Evolutionary conservation across 495 filamentous ascomycete species (phyloP), one percentile per base, ranked within the genome.

Genomic region (Aspergillus mulundensis): DNA sequence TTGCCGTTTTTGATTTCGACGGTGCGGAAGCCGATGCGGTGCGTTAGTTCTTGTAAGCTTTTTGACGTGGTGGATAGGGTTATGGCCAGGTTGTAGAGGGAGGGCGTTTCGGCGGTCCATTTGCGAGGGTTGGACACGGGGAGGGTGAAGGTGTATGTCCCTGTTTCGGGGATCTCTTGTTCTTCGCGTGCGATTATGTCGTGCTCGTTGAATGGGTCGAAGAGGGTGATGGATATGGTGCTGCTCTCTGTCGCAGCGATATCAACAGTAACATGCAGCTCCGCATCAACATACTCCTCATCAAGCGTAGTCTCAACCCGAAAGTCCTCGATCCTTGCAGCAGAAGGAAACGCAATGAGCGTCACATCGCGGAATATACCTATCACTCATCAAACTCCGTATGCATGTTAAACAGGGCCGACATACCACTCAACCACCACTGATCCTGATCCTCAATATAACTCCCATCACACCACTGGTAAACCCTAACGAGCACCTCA

Each of bases 311-410:
- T 82, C 20, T 73, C 66, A 14, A 84, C 66, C 48, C 77, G 77
- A 47, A 83, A 78, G 53, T 88, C 83, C 50, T 87, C 79, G 36
- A 89, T 77, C 5, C 78, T 73, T 16, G 69, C 70, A 6, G 67
- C 56, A 1, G 65, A 62, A 1, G 81, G 81, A 42, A 88, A 81
- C 0, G 70, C 73, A 39, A 87, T 61, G 20, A 89, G 74, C 19
- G 75, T 73, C 5, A 89, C 85, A 55, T 88, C 85, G 2, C 86
- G 79, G 58, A 84, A 89, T 47, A 89, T 89, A 8, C 86, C 86
- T 64, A 25, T 39, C 6, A n/a, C 18, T 7, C 39, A 10, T 53
- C 18, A 53, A 32, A 6, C 40, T 53, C 34, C 5, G 8, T 36
- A 36, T 36, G 32, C 32, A 36, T 36, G n/a, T n/a, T n/a, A n/a